phyloP scores from a whole-genome alignment of 2,329 filamentous ascomycete genomes.

The Aspergillus amoenus region DNA sequence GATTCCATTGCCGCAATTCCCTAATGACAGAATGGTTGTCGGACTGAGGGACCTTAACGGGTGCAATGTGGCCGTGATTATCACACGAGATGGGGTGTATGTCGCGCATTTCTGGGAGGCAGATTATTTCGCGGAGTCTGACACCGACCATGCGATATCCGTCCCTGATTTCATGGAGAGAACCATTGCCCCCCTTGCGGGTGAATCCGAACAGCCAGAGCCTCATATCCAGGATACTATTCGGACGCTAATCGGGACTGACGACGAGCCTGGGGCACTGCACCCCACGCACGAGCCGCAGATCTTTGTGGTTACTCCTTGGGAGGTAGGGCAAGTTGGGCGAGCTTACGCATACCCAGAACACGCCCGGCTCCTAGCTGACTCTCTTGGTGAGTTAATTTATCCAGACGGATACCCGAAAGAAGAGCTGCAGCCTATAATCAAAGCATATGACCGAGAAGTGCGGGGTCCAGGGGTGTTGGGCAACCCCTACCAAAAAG shows the following conservation, averaged over 20 bases:
- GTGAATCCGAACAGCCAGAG: too few relatives aligned
- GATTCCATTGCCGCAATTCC: too few relatives aligned
- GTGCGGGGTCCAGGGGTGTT: too few relatives aligned
- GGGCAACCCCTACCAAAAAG: too few relatives aligned
- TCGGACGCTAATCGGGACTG: background rate
- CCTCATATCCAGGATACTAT: too few relatives aligned
- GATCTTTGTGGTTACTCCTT: background rate
- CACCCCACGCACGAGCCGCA: background rate
- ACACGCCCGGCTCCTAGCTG: background rate
- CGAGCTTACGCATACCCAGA: background rate
- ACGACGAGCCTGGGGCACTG: background rate
- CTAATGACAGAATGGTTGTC: background rate
- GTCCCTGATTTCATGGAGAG: too few relatives aligned
- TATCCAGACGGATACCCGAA: background rate
- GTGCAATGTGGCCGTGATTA: background rate
- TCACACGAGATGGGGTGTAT: background rate
- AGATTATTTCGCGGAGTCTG: too few relatives aligned
- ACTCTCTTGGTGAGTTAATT: background rate
- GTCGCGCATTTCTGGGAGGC: background rate
- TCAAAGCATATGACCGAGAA: background rate
- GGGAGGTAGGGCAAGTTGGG: background rate
- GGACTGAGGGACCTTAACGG: background rate
- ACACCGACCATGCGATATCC: too few relatives aligned
- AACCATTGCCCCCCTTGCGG: too few relatives aligned
- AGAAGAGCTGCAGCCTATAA: background rate